Conservation (phyloP, 495 filamentous ascomycete species). For the Echria macrotheca region DNA sequence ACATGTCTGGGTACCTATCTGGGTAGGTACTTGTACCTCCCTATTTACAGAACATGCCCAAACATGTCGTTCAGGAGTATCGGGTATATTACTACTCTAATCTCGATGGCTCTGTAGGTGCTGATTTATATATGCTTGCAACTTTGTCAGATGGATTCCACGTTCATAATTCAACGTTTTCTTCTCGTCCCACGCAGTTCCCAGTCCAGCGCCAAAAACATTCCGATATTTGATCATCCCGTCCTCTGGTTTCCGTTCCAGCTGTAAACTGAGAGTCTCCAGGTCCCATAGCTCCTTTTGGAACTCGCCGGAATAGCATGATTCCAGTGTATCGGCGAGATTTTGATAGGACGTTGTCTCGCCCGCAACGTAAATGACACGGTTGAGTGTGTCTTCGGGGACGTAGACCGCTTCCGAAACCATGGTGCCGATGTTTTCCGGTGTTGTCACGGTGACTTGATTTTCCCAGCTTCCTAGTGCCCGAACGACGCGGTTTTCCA, state of each 20-base stretch:
- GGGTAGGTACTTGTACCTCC: no score
- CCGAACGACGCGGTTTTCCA: constrained; percentile 30
- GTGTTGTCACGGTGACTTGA: constrained; percentile 51
- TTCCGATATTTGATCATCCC: constrained; percentile 52
- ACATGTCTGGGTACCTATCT: no score
- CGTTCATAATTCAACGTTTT: constrained; percentile 42
- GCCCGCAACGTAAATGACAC: constrained; percentile 51
- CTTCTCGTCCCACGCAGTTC: constrained; percentile 53
- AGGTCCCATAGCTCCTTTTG: constrained; percentile 41
- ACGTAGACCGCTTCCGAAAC: constrained; percentile 47
- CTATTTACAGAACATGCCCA: no score
- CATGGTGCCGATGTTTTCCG: constrained; percentile 53
- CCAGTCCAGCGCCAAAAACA: constrained; percentile 53
- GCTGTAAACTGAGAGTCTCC: constrained; percentile 31
- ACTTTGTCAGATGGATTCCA: constrained; percentile 35
- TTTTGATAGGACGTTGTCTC: constrained; percentile 52
- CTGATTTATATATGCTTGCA: constrained; percentile 45
- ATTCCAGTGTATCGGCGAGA: constrained; percentile 46
- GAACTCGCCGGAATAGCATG: constrained; percentile 35
- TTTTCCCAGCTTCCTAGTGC: constrained; percentile 55
- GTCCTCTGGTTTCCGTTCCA: constrained; percentile 43
- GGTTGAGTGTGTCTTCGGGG: constrained; percentile 22
- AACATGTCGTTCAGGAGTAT: no score
- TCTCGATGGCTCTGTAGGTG: no score
- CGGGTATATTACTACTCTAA: no score